Evolutionary conservation across 371 early-diverging fungal genomes (phyloP), one percentile per base, ranked within the genome.

Genomic region (Saksenaea oblongispora): DNA sequence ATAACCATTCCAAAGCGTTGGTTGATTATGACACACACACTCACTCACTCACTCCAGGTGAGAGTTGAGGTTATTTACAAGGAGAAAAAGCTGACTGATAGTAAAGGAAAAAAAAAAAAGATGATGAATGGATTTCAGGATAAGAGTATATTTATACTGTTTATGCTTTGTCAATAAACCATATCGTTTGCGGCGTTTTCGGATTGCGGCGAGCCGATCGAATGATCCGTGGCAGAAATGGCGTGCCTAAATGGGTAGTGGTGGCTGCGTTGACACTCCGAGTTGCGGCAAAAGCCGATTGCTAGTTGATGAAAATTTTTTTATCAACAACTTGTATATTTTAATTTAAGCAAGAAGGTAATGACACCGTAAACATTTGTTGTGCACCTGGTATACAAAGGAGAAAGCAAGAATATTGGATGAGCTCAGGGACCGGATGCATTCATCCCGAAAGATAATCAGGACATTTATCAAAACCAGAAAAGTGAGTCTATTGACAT

Each of bases 311-410:
- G 9, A n/a, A n/a, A n/a, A n/a, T 22, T 26, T 2, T 22, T 47
- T 22, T 22, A 44, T 22, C 27, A 15, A 42, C 59, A 26, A 22
- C 42, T 51, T 44, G 39, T 44, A 28, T 44, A 44, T 39, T 59
- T 44, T 59, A 59, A 41, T 59, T 42, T 39, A 59, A 18, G 41
- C 59, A 17, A 58, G 17, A 44, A 26, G 22, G 22, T 0, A 39
- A 47, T 47, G 51, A 9, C 51, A 47, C 10, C 22, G 22, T 47
- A 24, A 22, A 26, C 24, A 47, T 47, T 22, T 17, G 51, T 47
- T 10, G 51, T 47, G 22, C 24, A 22, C 51, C 22, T 47, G 51
- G 51, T 10, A 47, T 22, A 18, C 51, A 59, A 13, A n/a, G 44
- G 18, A 13, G 27, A 27, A 44, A 17, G 9, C 17, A 47, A 47